A percentile compares a stretch with the other conserved stretches of the same genome.
Conservation (phyloP, 768 basidiomycete species). For the Lactifluus volemus region DNA sequence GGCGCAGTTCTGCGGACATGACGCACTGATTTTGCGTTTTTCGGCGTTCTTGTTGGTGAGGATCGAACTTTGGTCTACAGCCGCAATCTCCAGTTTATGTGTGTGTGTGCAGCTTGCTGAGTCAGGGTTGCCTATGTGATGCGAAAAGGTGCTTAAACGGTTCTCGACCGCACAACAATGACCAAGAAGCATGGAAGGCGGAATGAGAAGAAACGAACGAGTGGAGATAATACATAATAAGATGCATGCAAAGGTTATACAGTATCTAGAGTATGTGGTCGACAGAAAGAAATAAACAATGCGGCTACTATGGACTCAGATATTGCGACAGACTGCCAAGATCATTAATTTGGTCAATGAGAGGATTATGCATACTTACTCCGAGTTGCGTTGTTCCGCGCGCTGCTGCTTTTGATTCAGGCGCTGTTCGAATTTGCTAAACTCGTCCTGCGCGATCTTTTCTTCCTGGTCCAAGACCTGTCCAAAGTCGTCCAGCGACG, state of each 20-base stretch:
- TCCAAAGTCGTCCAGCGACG: not conserved
- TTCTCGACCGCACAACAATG: not conserved
- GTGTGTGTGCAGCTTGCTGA: not conserved
- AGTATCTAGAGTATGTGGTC: not conserved
- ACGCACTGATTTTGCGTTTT: not conserved
- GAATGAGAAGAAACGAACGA: not conserved
- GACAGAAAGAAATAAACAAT: not conserved
- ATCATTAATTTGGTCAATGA: conserved; percentile 16
- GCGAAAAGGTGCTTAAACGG: not conserved
- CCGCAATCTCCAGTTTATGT: not conserved
- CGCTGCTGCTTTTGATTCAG: conserved; percentile 35
- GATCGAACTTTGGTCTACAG: too few relatives aligned
- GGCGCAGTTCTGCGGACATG: conserved; percentile 28
- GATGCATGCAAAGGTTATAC: not conserved
- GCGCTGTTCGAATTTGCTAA: conserved; percentile 75
- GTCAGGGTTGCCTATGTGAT: not conserved
- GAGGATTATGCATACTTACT: conserved; percentile 32
- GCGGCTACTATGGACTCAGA: conserved; percentile 60
- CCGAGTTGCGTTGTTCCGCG: conserved; percentile 32
- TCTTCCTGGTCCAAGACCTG: conserved; percentile 91
- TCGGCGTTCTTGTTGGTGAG: not conserved
- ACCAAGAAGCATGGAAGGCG: not conserved
- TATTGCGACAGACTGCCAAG: conserved; percentile 64
- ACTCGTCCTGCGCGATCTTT: conserved; percentile 76
- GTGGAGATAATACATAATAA: conserved; percentile 7